Evolutionary conservation across 2,329 filamentous ascomycete genomes (phyloP), one percentile per base, ranked within the genome.

Genomic region (Ambrosiella beaveri): DNA sequence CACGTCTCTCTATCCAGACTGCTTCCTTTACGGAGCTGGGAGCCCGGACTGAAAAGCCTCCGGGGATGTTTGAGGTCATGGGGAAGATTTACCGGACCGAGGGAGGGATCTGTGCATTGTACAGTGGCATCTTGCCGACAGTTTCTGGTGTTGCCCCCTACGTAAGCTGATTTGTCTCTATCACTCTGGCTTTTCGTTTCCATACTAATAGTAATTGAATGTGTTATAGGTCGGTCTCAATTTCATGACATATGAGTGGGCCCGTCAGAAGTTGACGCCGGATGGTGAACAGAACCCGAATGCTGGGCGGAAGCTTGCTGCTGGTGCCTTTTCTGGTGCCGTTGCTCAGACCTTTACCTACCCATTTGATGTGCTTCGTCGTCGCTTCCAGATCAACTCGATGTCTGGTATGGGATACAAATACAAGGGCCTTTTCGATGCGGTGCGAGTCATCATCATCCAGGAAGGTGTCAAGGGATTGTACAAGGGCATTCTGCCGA

Each of bases 341-440:
- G 86, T 98, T 56, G 93, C 93, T 47, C 93, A 98, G 70, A 97
- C 91, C 1, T 95, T 86, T 77, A 98, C 93, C 66, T 98, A 98
- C 71, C 93, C 93, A 62, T 96, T 98, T 86, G 90, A 95, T 68
- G 91, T 98, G 1, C 76, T 98, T 57, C 86, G 93, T 38, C 83
- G 93, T 61, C 81, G 93, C 55, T 98, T 98, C 69, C 93, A 98
- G 68, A 93, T 98, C 73, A 98, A 98, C 71, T 96, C 93, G 57
- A 98, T 98, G 93, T 88, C 86, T 53, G 93, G 93, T 56, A 91
- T 98, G 83, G 93, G 93, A 55, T 97, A 96, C 71, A 82, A 91
- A 68, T 98, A 98, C 74, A 89, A 86, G 66, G 85, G 84, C 6
- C 84, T 98, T 49, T 76, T 81, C 62, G 88, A 95, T 67, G 93